Conservation (phyloP, 1,284 basidiomycete genomes). For the Puccinia horiana region DNA sequence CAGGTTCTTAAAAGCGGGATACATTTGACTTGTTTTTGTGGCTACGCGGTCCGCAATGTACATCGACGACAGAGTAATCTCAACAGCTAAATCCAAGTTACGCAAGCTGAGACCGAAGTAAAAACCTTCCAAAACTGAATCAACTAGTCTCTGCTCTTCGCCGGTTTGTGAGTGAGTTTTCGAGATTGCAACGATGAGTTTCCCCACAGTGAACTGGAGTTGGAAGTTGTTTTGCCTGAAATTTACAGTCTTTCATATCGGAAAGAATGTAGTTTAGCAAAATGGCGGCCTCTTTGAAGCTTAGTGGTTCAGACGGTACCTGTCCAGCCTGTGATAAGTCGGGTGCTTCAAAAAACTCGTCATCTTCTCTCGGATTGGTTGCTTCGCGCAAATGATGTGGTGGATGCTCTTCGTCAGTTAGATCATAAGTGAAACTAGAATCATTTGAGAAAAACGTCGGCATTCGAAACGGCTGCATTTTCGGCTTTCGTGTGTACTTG, state of each 20-base stretch:
- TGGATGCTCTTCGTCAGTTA: constrained; percentile 18
- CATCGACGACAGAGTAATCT: constrained; percentile 72
- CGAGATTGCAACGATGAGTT: constrained; percentile 78
- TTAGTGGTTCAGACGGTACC: constrained; percentile 20
- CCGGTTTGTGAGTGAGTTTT: constrained; percentile 64
- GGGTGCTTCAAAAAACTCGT: constrained; percentile 74
- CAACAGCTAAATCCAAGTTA: constrained; percentile 84
- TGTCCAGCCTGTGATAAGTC: constrained; percentile 69
- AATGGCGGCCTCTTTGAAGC: not conserved
- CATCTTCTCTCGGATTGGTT: constrained; percentile 60
- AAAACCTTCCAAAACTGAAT: constrained; percentile 80
- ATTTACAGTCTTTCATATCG: constrained; percentile 62
- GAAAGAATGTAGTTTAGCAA: not conserved
- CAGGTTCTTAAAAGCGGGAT: constrained; percentile 64
- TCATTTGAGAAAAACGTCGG: constrained; percentile 41
- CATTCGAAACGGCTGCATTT: constrained; percentile 41
- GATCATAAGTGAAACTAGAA: constrained; percentile 47
- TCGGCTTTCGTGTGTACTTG: constrained; percentile 42
- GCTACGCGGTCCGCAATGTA: constrained; percentile 69
- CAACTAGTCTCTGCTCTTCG: constrained; percentile 74
- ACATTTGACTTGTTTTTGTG: constrained; percentile 62
- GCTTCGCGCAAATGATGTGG: constrained; percentile 50
- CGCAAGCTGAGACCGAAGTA: constrained; percentile 72
- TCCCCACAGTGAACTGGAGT: constrained; percentile 84
- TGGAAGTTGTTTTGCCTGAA: constrained; percentile 83